These are phyloP conservation scores for Borovskyia barvae DNA, from an alignment of 208 protist species.

Conservation along the genomic window DNA sequence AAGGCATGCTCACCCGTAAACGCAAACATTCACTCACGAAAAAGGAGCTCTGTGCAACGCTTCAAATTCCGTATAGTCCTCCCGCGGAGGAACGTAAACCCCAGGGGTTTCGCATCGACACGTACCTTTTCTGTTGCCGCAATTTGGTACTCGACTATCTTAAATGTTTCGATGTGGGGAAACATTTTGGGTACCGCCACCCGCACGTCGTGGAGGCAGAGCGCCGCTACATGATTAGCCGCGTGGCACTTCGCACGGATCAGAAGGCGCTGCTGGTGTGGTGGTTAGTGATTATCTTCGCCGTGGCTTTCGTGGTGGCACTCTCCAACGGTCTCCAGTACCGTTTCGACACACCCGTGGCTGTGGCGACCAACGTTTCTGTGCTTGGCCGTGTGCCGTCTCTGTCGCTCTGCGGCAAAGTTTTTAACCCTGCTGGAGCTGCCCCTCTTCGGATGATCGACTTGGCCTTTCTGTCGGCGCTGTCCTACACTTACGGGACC, in stretches of 20 bases:
- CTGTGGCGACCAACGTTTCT: conserved; percentile 8
- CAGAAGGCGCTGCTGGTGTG: conserved; percentile 77
- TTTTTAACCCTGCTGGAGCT: conserved; percentile 57
- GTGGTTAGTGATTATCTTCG: conserved; percentile 83
- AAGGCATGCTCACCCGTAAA: conserved; percentile 80
- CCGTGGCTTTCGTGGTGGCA: conserved; percentile 67
- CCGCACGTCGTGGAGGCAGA: conserved; percentile 70
- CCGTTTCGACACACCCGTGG: conserved; percentile 44
- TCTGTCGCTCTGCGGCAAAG: conserved; percentile 36
- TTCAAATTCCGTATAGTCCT: conserved; percentile 21
- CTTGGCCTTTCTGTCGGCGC: conserved; percentile 64
- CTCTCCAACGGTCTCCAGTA: conserved; percentile 63
- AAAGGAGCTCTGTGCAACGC: conserved; percentile 40
- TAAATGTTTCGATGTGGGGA: conserved; percentile 65
- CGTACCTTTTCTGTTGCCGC: conserved; percentile 82
- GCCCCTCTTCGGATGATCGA: conserved; percentile 59
- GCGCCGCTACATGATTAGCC: conserved; percentile 41
- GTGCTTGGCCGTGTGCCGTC: conserved; percentile 17
- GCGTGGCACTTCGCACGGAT: conserved; percentile 69
- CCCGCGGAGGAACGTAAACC: conserved; percentile 37
- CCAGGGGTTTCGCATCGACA: conserved; percentile 38
- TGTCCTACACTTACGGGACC: conserved; percentile 70
- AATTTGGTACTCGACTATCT: conserved; percentile 65
- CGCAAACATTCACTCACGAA: conserved; percentile 59
- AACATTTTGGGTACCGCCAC: conserved; percentile 71